Conservation (phyloP, 305 asterid species). For the Andrographis paniculata region DNA sequence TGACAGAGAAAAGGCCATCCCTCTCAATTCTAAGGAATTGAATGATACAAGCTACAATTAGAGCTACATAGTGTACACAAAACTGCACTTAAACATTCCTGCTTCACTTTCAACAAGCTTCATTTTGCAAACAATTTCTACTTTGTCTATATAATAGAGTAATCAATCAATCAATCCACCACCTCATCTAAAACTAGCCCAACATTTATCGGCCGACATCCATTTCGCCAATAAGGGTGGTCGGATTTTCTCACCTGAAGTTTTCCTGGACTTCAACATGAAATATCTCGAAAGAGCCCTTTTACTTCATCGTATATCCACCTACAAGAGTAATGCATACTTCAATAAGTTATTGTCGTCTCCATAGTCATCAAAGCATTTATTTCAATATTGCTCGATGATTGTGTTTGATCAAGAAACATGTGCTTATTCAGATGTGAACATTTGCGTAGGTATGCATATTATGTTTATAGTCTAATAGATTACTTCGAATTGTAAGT, state of each 20-base stretch:
- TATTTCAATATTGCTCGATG: too few species aligned
- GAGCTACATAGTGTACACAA: slow-evolving; percentile 39
- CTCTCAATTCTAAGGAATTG: too few species aligned
- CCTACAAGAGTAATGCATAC: slow-evolving; percentile 30
- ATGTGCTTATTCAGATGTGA: too few species aligned
- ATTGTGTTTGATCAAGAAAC: too few species aligned
- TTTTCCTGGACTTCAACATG: slow-evolving; percentile 34
- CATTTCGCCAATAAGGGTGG: too few species aligned
- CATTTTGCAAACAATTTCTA: slow-evolving; percentile 11
- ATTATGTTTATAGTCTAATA: too few species aligned
- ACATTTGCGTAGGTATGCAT: too few species aligned
- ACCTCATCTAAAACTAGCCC: slow-evolving; percentile 1
- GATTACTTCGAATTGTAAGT: too few species aligned
- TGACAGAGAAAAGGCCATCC: too few species aligned
- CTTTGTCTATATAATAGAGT: slow-evolving; percentile 2
- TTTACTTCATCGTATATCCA: slow-evolving; percentile 96
- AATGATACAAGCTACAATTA: slow-evolving; percentile 26
- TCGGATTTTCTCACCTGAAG: slow-evolving; percentile 24
- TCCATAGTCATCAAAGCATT: too few species aligned
- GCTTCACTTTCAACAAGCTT: slow-evolving; percentile 24
- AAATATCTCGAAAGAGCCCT: slow-evolving; percentile 76
- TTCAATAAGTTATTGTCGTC: too few species aligned
- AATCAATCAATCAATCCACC: neutral
- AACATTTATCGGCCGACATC: too few species aligned
- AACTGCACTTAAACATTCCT: slow-evolving; percentile 25